These are phyloP conservation scores for Chlorella sp. DNA, from an alignment of 139 green algal species.

Conservation along the genomic window DNA sequence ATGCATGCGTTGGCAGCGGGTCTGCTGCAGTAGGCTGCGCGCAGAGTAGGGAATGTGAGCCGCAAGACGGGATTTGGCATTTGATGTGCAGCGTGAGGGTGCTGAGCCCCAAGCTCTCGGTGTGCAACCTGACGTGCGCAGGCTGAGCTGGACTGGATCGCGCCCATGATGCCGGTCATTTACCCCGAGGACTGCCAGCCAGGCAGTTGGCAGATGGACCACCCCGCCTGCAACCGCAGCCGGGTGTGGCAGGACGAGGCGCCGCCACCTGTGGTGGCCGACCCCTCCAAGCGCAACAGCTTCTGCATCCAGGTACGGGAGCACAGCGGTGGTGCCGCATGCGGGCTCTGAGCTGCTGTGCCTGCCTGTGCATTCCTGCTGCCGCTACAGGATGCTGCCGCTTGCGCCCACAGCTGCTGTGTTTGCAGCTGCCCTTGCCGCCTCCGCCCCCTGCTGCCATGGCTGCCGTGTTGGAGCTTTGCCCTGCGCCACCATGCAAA, in stretches of 20 bases:
- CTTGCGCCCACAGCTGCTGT: background rate
- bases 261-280: background rate
- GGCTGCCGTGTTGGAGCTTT: background rate
- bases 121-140: background rate
- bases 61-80: too few relatives aligned
- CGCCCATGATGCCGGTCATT: conserved; percentile 43
- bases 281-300: background rate
- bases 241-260: background rate
- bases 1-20: too few relatives aligned
- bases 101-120: too few relatives aligned
- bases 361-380: background rate
- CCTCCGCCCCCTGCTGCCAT: background rate
- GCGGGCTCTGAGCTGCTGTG: too few relatives aligned
- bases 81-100: too few relatives aligned
- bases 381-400: background rate
- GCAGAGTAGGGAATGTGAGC: too few relatives aligned
- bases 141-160: conserved; percentile 32
- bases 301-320: conserved; percentile 16
- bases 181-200: conserved; percentile 44
- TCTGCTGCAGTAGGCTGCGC: too few relatives aligned
- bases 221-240: conserved; percentile 22
- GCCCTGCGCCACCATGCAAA: too few relatives aligned
- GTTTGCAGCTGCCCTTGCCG: background rate
- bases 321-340: too few relatives aligned
- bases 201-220: conserved; percentile 5